phyloP scores from a whole-genome alignment of 495 filamentous ascomycete species.

The Podospora comata region DNA sequence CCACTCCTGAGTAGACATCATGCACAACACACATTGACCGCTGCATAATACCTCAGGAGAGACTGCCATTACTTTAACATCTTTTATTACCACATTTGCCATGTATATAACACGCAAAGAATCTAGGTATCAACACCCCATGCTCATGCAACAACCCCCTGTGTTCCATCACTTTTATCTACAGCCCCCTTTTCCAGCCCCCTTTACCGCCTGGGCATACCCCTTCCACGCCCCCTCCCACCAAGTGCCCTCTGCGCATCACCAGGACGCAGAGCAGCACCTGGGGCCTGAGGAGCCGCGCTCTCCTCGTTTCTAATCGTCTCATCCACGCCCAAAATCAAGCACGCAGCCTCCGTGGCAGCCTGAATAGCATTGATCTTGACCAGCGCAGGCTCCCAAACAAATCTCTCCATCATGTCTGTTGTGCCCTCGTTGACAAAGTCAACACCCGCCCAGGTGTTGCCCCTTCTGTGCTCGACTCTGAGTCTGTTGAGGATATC shows the following conservation, averaged over 20 bases:
- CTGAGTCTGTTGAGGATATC: slow-evolving; percentile 93
- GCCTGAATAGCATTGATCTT: slow-evolving; percentile 98
- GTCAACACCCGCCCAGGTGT: slow-evolving; percentile 93
- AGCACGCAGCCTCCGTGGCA: slow-evolving; percentile 87
- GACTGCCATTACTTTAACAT: not conserved
- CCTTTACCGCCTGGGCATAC: slow-evolving; percentile 78
- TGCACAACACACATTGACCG: too few relatives aligned
- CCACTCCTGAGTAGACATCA: too few relatives aligned
- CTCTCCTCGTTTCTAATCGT: slow-evolving; percentile 97
- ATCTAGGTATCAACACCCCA: slow-evolving; percentile 11
- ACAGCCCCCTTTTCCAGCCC: not conserved
- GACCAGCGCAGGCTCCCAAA: slow-evolving; percentile 94
- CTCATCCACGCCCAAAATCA: slow-evolving; percentile 96
- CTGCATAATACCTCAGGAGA: too few relatives aligned
- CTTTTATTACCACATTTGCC: not conserved
- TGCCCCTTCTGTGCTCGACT: slow-evolving; percentile 88
- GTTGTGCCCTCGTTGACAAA: slow-evolving; percentile 86
- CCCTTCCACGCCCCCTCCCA: slow-evolving; percentile 67
- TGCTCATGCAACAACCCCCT: slow-evolving; percentile 15
- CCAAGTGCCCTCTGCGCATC: slow-evolving; percentile 87
- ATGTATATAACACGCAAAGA: not conserved
- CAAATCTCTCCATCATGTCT: slow-evolving; percentile 89
- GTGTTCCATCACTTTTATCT: slow-evolving; percentile 20
- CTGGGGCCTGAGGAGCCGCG: slow-evolving; percentile 71
- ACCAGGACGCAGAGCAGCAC: slow-evolving; percentile 77